These are phyloP conservation scores for Mucor racemosus DNA, from an alignment of 371 early-diverging fungal species.

Conservation along the genomic window DNA sequence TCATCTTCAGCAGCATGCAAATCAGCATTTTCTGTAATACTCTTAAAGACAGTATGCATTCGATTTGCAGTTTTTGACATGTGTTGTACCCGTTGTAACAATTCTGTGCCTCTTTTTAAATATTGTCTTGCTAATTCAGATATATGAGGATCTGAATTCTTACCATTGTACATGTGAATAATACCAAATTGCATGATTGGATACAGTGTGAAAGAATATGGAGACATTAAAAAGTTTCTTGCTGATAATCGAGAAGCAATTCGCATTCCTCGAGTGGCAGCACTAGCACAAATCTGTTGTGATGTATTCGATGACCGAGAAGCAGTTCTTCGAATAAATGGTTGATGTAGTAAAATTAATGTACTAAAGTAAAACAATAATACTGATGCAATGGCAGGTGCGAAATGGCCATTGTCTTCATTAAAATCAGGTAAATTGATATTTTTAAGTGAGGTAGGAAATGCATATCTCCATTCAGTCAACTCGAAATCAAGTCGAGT, in stretches of 20 bases:
- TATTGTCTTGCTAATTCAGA: conserved; percentile 33
- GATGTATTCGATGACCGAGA: conserved; percentile 35
- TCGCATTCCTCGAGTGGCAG: conserved; percentile 42
- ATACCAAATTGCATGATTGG: conserved; percentile 44
- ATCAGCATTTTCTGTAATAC: conserved; percentile 31
- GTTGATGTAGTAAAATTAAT: conserved; percentile 44
- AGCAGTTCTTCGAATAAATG: conserved; percentile 35
- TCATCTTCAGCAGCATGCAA: conserved; percentile 18
- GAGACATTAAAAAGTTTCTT: conserved; percentile 41
- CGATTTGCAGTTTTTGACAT: conserved; percentile 33
- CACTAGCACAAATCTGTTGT: conserved; percentile 43
- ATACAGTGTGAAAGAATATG: conserved; percentile 44
- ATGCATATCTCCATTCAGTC: conserved; percentile 46
- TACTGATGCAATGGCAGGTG: conserved; percentile 40
- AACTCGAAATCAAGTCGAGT: conserved; percentile 41
- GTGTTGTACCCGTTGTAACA: conserved; percentile 30
- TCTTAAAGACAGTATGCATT: conserved; percentile 22
- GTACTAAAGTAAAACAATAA: conserved; percentile 41
- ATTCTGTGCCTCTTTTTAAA: conserved; percentile 24
- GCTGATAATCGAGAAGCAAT: conserved; percentile 34
- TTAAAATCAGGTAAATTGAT: conserved; percentile 33
- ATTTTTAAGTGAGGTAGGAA: conserved; percentile 35
- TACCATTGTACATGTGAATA: conserved; percentile 46
- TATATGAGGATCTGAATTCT: conserved; percentile 34
- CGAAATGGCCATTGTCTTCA: conserved; percentile 35